Evolutionary conservation across 805 yeast species (phyloP).

Genomic region (Cyberlindnera japonica): DNA sequence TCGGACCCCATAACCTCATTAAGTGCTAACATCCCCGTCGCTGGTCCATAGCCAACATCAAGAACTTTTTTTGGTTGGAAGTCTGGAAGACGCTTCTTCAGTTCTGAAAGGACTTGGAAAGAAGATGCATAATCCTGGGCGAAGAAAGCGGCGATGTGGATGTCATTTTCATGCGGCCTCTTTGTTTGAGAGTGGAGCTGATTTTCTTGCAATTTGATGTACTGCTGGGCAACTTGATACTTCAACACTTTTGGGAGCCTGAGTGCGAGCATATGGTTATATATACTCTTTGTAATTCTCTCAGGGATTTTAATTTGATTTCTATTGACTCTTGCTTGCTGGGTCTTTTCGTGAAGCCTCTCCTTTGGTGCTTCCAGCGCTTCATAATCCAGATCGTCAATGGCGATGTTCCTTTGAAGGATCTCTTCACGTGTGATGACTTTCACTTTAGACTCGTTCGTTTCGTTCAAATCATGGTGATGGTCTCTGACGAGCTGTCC

Average conservation of each 20-base stretch:
- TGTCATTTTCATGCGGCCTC: slow-evolving; percentile 58
- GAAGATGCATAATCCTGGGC: slow-evolving; percentile 75
- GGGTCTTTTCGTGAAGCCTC: slow-evolving; percentile 55
- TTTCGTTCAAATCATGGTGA: slow-evolving; percentile 32
- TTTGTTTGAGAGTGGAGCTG: slow-evolving; percentile 50
- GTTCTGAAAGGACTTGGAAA: slow-evolving; percentile 61
- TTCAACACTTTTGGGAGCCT: slow-evolving; percentile 63
- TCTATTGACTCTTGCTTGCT: slow-evolving; percentile 50
- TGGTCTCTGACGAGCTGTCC: slow-evolving; percentile 40
- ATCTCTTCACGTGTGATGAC: slow-evolving; percentile 36
- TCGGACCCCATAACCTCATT: slow-evolving; percentile 75
- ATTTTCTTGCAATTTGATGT: slow-evolving; percentile 45
- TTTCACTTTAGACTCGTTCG: slow-evolving; percentile 27
- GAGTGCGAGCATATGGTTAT: slow-evolving; percentile 57
- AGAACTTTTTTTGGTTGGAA: slow-evolving; percentile 67
- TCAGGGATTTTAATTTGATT: slow-evolving; percentile 53
- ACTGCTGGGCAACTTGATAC: slow-evolving; percentile 55
- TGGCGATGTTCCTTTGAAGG: slow-evolving; percentile 14
- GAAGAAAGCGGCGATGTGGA: slow-evolving; percentile 76
- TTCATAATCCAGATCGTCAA: background rate
- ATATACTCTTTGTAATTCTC: slow-evolving; percentile 52
- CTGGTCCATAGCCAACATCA: slow-evolving; percentile 88
- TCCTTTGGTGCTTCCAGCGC: slow-evolving; percentile 1
- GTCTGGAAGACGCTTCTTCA: slow-evolving; percentile 51
- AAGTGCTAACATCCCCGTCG: slow-evolving; percentile 83